Percentiles rank a stretch among this genome's conserved stretches.
Conservation (phyloP, 2,329 filamentous ascomycete species). For the Didymella segeticola region DNA sequence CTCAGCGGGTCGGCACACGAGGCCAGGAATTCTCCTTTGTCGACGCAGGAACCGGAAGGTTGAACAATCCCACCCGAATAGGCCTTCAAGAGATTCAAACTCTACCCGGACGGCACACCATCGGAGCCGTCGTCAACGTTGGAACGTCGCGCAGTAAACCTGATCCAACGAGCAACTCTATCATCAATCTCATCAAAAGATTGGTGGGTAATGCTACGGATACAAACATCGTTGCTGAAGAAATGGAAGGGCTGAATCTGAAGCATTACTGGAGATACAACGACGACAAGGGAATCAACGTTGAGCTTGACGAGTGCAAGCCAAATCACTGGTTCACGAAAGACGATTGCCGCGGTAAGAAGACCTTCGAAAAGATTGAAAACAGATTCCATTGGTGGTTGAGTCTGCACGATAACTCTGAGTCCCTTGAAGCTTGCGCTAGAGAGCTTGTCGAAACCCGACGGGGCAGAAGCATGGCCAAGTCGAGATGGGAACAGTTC, state of each 20-base stretch:
- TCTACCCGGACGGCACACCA: neutral
- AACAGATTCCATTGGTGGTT: neutral
- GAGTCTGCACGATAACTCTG: neutral
- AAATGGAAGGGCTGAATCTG: neutral
- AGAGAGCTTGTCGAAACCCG: neutral
- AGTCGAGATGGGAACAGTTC: neutral
- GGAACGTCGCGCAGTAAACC: neutral
- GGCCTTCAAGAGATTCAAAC: neutral
- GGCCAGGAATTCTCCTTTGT: neutral
- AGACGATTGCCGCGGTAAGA: neutral
- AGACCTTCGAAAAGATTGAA: neutral
- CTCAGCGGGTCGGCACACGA: neutral
- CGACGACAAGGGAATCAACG: neutral
- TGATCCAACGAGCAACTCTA: neutral
- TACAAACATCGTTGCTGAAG: neutral
- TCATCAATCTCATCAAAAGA: neutral
- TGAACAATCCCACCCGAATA: neutral
- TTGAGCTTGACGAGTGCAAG: neutral
- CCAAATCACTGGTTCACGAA: neutral
- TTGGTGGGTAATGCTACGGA: neutral
- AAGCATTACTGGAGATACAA: neutral
- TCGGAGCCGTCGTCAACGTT: neutral
- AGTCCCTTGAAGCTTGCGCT: neutral
- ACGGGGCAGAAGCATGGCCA: neutral
- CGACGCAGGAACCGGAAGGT: neutral